Evolutionary conservation across 208 protist genomes (phyloP), one percentile per base, ranked within the genome.

Genomic region (Acanthamoeba sp.): DNA sequence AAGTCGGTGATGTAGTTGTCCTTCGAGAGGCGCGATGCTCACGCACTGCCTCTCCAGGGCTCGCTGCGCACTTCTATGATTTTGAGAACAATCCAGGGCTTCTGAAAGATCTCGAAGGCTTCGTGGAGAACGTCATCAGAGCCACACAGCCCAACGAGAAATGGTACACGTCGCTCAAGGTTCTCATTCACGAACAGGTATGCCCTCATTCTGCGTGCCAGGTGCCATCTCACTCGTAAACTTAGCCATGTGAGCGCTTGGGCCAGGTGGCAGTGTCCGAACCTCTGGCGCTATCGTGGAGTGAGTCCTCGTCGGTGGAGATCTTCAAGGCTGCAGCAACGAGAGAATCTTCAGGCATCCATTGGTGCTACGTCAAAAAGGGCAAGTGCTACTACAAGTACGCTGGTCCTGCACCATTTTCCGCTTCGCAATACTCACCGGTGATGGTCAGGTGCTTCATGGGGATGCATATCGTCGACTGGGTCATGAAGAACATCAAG

Each of bases 131-230:
- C 24, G 84, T 90, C 36, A 42, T 90, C 52, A 57, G 40, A 12
- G 12, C 84, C 1, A 90, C 84, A 40, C 84, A 90, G 29, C 48
- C 84, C 40, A 90, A 90, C 57, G 84, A 90, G 34, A 90, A 90
- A 10, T 90, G 84, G 84, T 90, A 90, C 40, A 71, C 48, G 12
- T 57, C 84, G 32, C 50, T 90, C 48, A 90, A 90, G 36, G 84
- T 66, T 16, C 84, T 90, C 50, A 66, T 90, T 22, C 57, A 69
- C 14, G 84, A 90, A 64, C 84, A 90, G 84, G 52, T 90, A 59
- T 20, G 5, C 36, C n/a, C n/a, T n/a, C n/a, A n/a, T n/a, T n/a
- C n/a, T n/a, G n/a, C n/a, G n/a, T n/a, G n/a, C n/a, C n/a, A n/a
- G n/a, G n/a, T n/a, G n/a, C n/a, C n/a, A n/a, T n/a, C n/a, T n/a